A percentile compares a stretch with the other conserved stretches of the same genome.
Evolutionary conservation across 202 grass and related monocot species (phyloP).

Genomic region (Carex arenaria): DNA sequence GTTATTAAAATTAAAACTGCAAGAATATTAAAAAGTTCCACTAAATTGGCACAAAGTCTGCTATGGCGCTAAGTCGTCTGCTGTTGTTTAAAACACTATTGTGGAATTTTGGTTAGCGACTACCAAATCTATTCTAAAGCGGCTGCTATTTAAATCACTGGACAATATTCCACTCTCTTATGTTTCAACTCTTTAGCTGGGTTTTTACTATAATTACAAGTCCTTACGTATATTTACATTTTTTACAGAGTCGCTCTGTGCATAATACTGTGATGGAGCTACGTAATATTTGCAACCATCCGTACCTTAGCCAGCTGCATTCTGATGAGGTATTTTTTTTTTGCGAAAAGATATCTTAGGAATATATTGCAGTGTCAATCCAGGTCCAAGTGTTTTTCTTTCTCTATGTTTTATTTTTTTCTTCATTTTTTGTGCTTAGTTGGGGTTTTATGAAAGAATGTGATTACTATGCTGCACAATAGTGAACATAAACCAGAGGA

Average conservation of each 20-base stretch:
- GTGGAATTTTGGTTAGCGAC: neutral
- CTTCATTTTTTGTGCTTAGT: conserved; percentile 7
- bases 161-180: conserved; percentile 26
- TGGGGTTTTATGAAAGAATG: neutral
- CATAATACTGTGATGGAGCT: conserved; percentile 98
- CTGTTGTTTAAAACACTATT: neutral
- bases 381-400: neutral
- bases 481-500: neutral
- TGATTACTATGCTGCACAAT: neutral
- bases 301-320: conserved; percentile 95
- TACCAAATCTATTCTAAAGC: neutral
- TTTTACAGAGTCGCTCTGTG: conserved; percentile 63
- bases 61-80: neutral
- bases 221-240: conserved; percentile 19
- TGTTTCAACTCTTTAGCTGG: conserved; percentile 21
- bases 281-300: conserved; percentile 99
- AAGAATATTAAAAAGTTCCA: neutral
- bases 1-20: neutral
- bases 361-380: neutral
- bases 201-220: conserved; percentile 25
- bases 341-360: neutral
- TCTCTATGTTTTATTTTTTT: conserved; percentile 16
- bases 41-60: neutral
- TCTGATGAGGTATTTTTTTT: conserved; percentile 65
- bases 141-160: neutral